Base-by-base conservation (phyloP, 1,284 basidiomycete species). In the Ustilago shanxiensis region DNA sequence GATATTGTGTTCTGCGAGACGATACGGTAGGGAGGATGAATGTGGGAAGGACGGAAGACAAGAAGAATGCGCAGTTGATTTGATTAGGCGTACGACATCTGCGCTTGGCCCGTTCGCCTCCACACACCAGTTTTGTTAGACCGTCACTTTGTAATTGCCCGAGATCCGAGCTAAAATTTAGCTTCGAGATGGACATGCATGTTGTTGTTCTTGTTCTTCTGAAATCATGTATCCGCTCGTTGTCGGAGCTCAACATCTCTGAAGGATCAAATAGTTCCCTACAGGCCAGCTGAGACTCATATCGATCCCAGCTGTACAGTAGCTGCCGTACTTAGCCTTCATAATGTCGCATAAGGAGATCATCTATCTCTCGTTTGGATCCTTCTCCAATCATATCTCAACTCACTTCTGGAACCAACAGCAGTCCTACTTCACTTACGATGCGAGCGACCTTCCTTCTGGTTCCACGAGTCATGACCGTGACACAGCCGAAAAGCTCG, bases 401-500 rank as follows among this genome's bases (percentile, higher is more conserved):
- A 83, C 83, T 14, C 81, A 84, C 63, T 85, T 82, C 50, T 85
- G 81, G 80, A 85, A 85, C 57, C 60, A 80, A 50, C 83, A 85
- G 39, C 73, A 83, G 50, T 71, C 78, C 24, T 84, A 85, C 67
- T 83, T 84, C 52, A 67, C 72, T 31, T 81, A 78, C 60, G 67
- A 71, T 16, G 28, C 62, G 7, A 59, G 53, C 28, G 69, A 71
- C 37, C 50, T 63, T 3, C 60, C 64, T 9, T 70, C 67, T 13
- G 60, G 57, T 11, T 60, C 72, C n/a, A 74, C 41, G 41, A 60
- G 58, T 22, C 55, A 50, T 41, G 47, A 59, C 18, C 58, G 20
- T 14, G 51, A 75, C 10, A 29, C 45, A 5, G 47, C 24, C 10
- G 22, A 49, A 26, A 49, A 56, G 1, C 28, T 57, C 3, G 63